Evolutionary conservation across 257 asterid species (phyloP).

Genomic region (Solanum pinnatisectum): DNA sequence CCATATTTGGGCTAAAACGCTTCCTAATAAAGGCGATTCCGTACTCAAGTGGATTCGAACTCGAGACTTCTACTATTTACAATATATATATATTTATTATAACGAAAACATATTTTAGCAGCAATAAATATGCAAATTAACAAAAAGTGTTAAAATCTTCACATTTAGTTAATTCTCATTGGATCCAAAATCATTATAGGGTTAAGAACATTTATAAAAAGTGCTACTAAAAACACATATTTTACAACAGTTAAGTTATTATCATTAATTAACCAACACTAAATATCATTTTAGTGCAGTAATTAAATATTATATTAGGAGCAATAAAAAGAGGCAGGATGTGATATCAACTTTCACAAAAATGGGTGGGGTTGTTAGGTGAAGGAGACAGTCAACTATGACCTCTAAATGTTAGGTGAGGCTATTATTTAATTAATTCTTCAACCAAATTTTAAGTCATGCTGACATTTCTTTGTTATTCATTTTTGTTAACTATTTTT

Average conservation of each 20-base stretch:
- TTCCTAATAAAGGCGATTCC: rapidly evolving
- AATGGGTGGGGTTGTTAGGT: neutral
- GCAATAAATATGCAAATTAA: neutral
- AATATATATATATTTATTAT: too few species aligned
- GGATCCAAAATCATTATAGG: too few species aligned
- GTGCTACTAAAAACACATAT: too few species aligned
- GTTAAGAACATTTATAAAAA: too few species aligned
- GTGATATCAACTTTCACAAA: neutral
- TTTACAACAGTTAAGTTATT: too few species aligned
- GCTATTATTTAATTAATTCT: neutral
- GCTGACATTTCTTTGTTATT: neutral
- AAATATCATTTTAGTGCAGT: neutral
- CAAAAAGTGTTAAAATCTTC: too few species aligned
- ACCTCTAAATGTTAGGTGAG: neutral
- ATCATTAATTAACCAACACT: too few species aligned
- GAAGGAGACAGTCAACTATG: neutral
- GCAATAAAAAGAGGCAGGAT: neutral
- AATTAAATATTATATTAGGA: too few species aligned
- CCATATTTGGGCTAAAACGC: neutral
- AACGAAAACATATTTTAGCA: too few species aligned
- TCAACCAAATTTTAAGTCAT: neutral
- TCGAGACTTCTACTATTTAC: neutral
- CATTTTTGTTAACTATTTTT: neutral
- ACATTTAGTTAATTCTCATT: too few species aligned
- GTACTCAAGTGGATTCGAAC: too few species aligned